Conservation (phyloP, 257 asterid species). For the Nicotiana tabacum region DNA sequence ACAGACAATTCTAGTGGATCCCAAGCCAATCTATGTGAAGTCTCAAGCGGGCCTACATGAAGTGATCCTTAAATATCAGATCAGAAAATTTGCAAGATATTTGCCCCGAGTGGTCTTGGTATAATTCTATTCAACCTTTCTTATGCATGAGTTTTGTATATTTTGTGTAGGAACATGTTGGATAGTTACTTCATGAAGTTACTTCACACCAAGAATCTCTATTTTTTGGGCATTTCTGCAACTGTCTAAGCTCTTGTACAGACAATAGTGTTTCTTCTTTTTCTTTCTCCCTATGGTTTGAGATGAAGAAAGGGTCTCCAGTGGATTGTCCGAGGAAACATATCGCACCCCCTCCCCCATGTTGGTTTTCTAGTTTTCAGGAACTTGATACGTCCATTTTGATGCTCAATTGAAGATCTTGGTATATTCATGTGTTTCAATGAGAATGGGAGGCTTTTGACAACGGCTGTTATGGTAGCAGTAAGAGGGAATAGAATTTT, state of each 20-base stretch:
- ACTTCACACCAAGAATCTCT: background rate
- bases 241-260: slow-evolving; percentile 5
- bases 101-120: background rate
- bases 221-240: background rate
- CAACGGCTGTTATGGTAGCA: background rate
- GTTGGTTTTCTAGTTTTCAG: background rate
- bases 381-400: background rate
- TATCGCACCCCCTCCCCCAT: background rate
- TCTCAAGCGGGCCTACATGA: slow-evolving; percentile 6
- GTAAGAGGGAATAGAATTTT: background rate
- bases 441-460: background rate
- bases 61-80: background rate
- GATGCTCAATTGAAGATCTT: background rate
- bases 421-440: background rate
- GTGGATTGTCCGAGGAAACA: background rate
- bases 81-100: background rate
- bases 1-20: slow-evolving; percentile 45
- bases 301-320: background rate
- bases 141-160: background rate
- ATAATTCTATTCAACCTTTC: background rate
- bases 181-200: background rate
- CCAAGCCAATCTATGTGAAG: slow-evolving; percentile 50
- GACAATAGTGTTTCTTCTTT: background rate
- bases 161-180: background rate
- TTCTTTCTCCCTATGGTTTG: background rate